Evolutionary conservation across 2,329 filamentous ascomycete genomes (phyloP), one percentile per base, ranked within the genome.

Genomic region (Pseudogymnoascus sp.): DNA sequence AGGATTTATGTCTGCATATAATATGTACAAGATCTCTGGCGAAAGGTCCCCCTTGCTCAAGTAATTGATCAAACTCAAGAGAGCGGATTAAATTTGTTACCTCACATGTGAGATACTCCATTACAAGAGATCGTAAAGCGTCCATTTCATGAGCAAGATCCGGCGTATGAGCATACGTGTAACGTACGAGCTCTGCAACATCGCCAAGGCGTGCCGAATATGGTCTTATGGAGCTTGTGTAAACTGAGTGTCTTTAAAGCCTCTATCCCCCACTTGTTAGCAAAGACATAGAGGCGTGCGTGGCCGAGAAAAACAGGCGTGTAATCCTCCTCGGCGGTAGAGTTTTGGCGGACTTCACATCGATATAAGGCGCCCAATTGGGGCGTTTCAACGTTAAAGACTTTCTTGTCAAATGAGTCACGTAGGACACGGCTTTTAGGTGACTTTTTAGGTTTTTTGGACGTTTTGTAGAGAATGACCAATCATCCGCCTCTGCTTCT

Each of bases 261-360:
- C 5, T 66, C 10, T 10, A 68, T 62, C 5, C 65, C 65, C 64
- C 64, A 69, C 64, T 67, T 63, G 46, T 69, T 63, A 7, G 64
- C 66, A 61, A 68, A 68, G 14, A 66, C 62, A 34, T 69, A 69
- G 36, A 68, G 31, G 10, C 64, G 53, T 61, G 66, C 65, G 56
- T 69, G 66, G 46, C 60, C 61, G 38, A 68, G 60, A 67, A 65
- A 36, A n/a, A 68, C 61, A 40, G 62, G 5, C 42, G 62, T 65
- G 60, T 66, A 67, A 65, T 67, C 56, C 59, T 67, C 66, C 28
- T 23, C 34, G 31, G 62, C 60, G 62, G 61, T 8, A 65, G 60
- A 63, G 59, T 67, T 68, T 37, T 61, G 34, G 64, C 62, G 64
- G 64, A 68, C 62, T 66, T 63, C 42, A 50, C 63, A 68, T 60